Evolutionary conservation across 495 filamentous ascomycete species (phyloP).

Genomic region (Trichocladium uniseriatum): DNA sequence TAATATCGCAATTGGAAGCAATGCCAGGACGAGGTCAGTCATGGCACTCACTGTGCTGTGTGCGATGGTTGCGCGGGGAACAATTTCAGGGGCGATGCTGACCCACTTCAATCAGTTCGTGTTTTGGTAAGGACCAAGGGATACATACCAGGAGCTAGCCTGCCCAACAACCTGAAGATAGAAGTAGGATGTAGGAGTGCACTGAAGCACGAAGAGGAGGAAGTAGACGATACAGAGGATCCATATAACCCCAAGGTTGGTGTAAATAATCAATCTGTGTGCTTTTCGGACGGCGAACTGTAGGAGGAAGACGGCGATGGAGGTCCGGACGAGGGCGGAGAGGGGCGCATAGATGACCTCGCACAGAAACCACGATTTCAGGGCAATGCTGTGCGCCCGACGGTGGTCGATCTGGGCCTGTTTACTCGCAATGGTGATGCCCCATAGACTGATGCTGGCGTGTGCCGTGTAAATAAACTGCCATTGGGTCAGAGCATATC

Average conservation of each 20-base stretch:
- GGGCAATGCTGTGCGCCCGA: slow-evolving; percentile 9
- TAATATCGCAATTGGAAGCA: slow-evolving; percentile 36
- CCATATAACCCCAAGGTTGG: slow-evolving; percentile 15
- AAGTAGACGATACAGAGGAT: slow-evolving; percentile 26
- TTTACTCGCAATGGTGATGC: slow-evolving; percentile 9
- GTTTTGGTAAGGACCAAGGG: not conserved
- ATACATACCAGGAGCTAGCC: slow-evolving; percentile 23
- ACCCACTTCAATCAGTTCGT: not conserved
- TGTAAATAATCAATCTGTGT: slow-evolving; percentile 31
- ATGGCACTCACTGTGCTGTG: slow-evolving; percentile 29
- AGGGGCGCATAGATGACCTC: slow-evolving; percentile 29
- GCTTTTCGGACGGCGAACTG: slow-evolving; percentile 26
- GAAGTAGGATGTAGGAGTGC: slow-evolving; percentile 29
- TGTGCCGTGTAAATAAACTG: slow-evolving; percentile 17
- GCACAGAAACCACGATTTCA: slow-evolving; percentile 23
- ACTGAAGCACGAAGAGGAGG: slow-evolving; percentile 34
- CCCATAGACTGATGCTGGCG: slow-evolving; percentile 13
- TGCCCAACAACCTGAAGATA: slow-evolving; percentile 24
- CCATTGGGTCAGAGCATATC: not conserved
- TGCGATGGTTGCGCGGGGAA: slow-evolving; percentile 28
- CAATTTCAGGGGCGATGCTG: slow-evolving; percentile 14
- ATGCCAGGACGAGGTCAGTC: slow-evolving; percentile 33
- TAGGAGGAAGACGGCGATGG: slow-evolving; percentile 35
- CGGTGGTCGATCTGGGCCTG: not conserved
- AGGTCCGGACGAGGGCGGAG: slow-evolving; percentile 30